A percentile compares a stretch with the other conserved stretches of the same genome.
These are phyloP conservation scores for Cystofilobasidium macerans DNA, from an alignment of 768 basidiomycete species.

Conservation along the genomic window DNA sequence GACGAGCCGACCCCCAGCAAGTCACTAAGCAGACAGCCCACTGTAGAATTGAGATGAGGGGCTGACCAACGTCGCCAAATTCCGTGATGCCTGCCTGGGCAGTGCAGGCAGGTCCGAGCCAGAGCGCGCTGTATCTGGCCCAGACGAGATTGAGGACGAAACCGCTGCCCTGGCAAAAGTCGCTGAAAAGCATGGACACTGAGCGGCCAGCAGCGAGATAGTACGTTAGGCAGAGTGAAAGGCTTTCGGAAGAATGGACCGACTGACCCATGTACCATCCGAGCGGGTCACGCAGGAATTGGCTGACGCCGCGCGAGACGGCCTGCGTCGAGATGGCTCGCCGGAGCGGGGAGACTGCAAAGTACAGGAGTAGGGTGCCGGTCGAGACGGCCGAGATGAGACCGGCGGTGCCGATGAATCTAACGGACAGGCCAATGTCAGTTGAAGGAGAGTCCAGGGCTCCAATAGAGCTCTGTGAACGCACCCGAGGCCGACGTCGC, in stretches of 20 bases:
- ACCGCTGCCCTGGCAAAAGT: not conserved
- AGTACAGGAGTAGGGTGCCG: not conserved
- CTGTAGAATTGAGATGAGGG: not conserved
- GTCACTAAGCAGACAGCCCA: no score
- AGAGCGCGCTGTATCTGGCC: not conserved
- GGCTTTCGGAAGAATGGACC: not conserved
- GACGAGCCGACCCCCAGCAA: not conserved
- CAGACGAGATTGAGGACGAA: not conserved
- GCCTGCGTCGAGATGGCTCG: not conserved
- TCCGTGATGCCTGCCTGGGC: not conserved
- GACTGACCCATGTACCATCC: not conserved
- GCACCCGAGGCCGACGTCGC: not conserved
- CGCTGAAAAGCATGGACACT: not conserved
- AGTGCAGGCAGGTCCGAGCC: not conserved
- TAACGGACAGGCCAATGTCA: not conserved
- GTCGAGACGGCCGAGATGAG: not conserved
- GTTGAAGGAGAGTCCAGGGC: no score
- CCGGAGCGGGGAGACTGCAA: not conserved
- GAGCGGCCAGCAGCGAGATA: not conserved
- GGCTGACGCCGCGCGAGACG: not conserved
- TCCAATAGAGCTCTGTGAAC: no score
- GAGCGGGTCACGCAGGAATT: not conserved
- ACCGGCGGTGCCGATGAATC: not conserved
- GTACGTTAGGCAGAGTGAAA: not conserved
- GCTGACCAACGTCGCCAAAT: not conserved